phyloP scores from a whole-genome alignment of 306 rosid genomes.

The Calophaca sinica region DNA sequence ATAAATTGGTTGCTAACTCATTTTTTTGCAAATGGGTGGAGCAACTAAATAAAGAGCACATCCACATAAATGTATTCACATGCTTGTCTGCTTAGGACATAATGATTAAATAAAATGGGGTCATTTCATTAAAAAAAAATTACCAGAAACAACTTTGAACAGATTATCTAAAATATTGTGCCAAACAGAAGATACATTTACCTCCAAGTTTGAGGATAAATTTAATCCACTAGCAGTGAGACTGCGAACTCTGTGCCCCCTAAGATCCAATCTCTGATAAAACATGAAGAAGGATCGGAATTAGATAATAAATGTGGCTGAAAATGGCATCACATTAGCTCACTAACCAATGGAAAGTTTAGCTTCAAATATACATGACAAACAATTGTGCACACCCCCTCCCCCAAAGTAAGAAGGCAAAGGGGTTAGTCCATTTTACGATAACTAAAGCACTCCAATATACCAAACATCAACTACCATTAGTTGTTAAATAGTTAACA shows the following conservation, averaged over 20 bases:
- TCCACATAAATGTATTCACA: slow-evolving; percentile 20
- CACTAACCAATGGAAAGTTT: slow-evolving; percentile 3
- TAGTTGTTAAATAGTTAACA: too few species aligned
- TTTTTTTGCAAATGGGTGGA: slow-evolving; percentile 15
- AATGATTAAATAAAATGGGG: background rate
- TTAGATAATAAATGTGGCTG: slow-evolving; percentile 17
- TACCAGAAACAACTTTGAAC: slow-evolving; percentile 18
- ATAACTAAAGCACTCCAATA: slow-evolving; percentile 15
- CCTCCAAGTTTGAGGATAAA: slow-evolving; percentile 94
- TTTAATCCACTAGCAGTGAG: slow-evolving; percentile 91
- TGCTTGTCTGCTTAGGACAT: background rate
- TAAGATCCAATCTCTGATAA: slow-evolving; percentile 90
- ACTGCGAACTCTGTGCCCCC: slow-evolving; percentile 95
- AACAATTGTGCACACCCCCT: background rate
- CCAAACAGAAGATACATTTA: slow-evolving; percentile 48
- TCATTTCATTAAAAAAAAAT: background rate
- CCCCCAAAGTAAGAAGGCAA: slow-evolving; percentile 22
- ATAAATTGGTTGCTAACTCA: background rate
- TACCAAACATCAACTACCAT: slow-evolving; percentile 35
- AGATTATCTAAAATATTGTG: slow-evolving; percentile 22
- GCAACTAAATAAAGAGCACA: slow-evolving; percentile 26
- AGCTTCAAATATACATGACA: slow-evolving; percentile 36
- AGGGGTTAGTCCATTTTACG: slow-evolving; percentile 2
- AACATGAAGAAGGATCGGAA: slow-evolving; percentile 45
- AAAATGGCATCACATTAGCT: slow-evolving; percentile 33